Evolutionary conservation across 257 asterid genomes (phyloP), one percentile per base, ranked within the genome.

Genomic region (Solanum stenotomum): DNA sequence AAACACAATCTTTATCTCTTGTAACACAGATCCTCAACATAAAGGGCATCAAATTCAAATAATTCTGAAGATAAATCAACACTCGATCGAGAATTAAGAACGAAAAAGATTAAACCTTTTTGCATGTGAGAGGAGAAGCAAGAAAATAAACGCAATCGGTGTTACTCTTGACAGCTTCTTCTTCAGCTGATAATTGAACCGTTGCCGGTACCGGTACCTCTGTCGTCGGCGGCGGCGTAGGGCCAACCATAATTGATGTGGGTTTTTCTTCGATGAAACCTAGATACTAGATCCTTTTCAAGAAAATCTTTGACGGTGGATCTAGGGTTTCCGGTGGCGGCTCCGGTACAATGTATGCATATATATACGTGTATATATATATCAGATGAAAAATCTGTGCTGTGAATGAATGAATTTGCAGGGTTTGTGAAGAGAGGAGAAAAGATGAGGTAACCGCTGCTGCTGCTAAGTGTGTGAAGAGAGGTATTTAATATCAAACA

Each of bases 61-160:
- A 35, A 20, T 15, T 63, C 72, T 52, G 46, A 33, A 68, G 1
- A 44, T n/a, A 79, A 29, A 79, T 25, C 38, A 22, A 22, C 52
- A 37, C 31, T 75, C 42, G 83, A 75, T 75, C 20, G 33, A 75
- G 0, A 75, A 75, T 75, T 23, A 52, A 87, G 35, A 16, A 59
- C 14, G 5, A 37, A 23, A 63, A 79, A 4, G 10, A 11, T 83
- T 2, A 20, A 8, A 94, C 95, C 95, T 93, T 94, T 86, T 93
- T 94, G 92, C 97, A 94, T 76, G 97, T 93, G 42, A 93, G 90
- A 59, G 97, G 95, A 16, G 95, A 93, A 10, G 95, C 95, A 3
- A 94, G 94, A 90, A 93, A 94, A 93, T 92, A 93, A 79, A 93
- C 94, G 68, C 97, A 94, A 91, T 94, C 97, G 25, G 97, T 94